phyloP scores from a whole-genome alignment of 2,329 filamentous ascomycete species.

The Pestalotiopsis fici region DNA sequence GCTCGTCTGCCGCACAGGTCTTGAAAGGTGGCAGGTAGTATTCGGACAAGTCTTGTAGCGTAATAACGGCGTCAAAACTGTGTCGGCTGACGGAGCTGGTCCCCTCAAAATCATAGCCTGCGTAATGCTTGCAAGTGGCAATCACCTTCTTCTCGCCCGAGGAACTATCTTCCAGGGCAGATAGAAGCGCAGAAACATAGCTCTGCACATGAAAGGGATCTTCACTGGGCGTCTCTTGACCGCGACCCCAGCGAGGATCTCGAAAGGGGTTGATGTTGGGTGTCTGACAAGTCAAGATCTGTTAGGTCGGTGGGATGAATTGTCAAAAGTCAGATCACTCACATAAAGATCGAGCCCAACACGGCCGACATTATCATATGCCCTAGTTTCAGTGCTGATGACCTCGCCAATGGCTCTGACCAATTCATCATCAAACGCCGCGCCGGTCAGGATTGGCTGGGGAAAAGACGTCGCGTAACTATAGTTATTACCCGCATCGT shows the following conservation, averaged over 20 bases:
- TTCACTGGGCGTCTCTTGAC: constrained; percentile 27
- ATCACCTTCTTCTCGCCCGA: constrained; percentile 38
- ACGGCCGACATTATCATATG: constrained; percentile 29
- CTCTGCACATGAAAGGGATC: constrained; percentile 41
- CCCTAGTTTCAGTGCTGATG: constrained; percentile 30
- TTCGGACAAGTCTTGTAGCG: constrained; percentile 63
- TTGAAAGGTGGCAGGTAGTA: constrained; percentile 70
- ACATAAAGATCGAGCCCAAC: constrained; percentile 23
- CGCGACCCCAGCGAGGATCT: constrained; percentile 24
- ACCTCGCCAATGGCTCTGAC: constrained; percentile 26
- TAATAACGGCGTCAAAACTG: constrained; percentile 57
- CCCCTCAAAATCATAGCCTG: constrained; percentile 56
- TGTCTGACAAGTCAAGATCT: constrained; percentile 11
- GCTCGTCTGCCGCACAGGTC: constrained; percentile 57
- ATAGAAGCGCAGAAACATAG: constrained; percentile 54
- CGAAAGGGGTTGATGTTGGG: constrained; percentile 26
- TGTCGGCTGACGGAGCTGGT: constrained; percentile 43
- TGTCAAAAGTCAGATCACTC: neutral
- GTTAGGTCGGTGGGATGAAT: neutral
- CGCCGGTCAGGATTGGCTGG: constrained; percentile 28
- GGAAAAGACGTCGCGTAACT: constrained; percentile 31
- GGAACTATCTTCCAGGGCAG: constrained; percentile 48
- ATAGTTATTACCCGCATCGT: constrained; percentile 21
- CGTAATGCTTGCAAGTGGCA: constrained; percentile 61
- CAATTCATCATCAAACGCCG: constrained; percentile 30